Conservation (phyloP, 208 protist genomes). For the Leishmania aethiopica region DNA sequence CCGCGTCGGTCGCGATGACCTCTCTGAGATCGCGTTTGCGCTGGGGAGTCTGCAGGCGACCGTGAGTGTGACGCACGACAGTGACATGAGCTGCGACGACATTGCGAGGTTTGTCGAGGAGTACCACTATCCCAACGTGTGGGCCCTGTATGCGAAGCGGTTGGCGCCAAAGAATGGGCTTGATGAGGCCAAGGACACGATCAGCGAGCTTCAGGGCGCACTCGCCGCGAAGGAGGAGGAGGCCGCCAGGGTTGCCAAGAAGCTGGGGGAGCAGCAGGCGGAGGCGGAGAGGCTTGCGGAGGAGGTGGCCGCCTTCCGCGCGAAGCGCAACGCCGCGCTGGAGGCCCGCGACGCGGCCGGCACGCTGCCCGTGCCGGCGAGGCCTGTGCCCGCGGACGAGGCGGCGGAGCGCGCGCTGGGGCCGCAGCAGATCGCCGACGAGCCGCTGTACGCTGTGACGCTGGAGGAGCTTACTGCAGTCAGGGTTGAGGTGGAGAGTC, state of each 20-base stretch:
- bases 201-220: neutral
- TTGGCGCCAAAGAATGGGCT: neutral
- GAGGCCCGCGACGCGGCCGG: constrained; percentile 30
- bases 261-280: neutral
- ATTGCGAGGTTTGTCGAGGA: neutral
- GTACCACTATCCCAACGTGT: neutral
- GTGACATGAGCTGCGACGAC: constrained; percentile 1
- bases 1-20: constrained; percentile 40
- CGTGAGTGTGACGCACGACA: constrained; percentile 36
- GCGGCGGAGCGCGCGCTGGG: constrained; percentile 13
- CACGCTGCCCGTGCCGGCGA: constrained; percentile 27
- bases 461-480: neutral
- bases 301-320: constrained; percentile 13
- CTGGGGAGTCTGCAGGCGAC: constrained; percentile 36
- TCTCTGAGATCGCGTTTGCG: constrained; percentile 32
- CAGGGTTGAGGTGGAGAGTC: neutral
- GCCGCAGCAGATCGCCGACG: constrained; percentile 24
- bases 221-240: constrained; percentile 16
- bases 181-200: neutral
- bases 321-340: constrained; percentile 38
- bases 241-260: neutral
- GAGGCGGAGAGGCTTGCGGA: constrained; percentile 1
- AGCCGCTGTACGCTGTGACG: constrained; percentile 34
- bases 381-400: constrained; percentile 10
- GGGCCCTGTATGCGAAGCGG: neutral